Conservation (phyloP, 768 basidiomycete species). For the Pulveroboletus sp. region DNA sequence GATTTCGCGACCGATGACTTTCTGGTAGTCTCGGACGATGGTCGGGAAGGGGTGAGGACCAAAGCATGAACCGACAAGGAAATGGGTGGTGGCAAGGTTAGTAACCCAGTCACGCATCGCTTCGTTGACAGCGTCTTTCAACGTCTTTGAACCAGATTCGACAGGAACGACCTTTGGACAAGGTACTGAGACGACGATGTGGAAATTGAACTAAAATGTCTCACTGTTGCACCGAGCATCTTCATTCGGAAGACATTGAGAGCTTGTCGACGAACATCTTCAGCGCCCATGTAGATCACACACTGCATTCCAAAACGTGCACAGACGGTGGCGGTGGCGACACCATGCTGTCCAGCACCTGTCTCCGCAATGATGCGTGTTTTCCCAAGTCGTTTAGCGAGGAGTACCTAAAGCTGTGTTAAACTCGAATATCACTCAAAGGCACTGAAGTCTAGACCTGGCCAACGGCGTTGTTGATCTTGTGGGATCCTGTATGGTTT, state of each 20-base stretch:
- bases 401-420: conserved; percentile 60
- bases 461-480: conserved; percentile 98
- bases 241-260: conserved; percentile 97
- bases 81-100: conserved; percentile 89
- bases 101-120: conserved; percentile 99
- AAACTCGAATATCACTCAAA: too few species aligned
- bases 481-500: conserved; percentile 98
- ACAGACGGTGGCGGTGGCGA: conserved; percentile 97
- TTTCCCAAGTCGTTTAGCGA: conserved; percentile 95
- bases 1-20: conserved; percentile 92
- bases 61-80: conserved; percentile 94
- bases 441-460: conserved; percentile 46
- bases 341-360: conserved; percentile 98
- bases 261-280: conserved; percentile 93
- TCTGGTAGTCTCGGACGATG: conserved; percentile 97
- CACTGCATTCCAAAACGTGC: conserved; percentile 96
- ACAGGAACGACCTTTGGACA: conserved; percentile 82
- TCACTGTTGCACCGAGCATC: conserved; percentile 91
- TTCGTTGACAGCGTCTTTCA: conserved; percentile 98
- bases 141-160: conserved; percentile 85
- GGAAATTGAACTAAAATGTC: neutral
- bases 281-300: conserved; percentile 95
- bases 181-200: conserved; percentile 1
- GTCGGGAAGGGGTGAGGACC: conserved; percentile 99
- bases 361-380: conserved; percentile 98